Evolutionary conservation across 2,329 filamentous ascomycete species (phyloP).

Genomic region (Diaporthe vexans): DNA sequence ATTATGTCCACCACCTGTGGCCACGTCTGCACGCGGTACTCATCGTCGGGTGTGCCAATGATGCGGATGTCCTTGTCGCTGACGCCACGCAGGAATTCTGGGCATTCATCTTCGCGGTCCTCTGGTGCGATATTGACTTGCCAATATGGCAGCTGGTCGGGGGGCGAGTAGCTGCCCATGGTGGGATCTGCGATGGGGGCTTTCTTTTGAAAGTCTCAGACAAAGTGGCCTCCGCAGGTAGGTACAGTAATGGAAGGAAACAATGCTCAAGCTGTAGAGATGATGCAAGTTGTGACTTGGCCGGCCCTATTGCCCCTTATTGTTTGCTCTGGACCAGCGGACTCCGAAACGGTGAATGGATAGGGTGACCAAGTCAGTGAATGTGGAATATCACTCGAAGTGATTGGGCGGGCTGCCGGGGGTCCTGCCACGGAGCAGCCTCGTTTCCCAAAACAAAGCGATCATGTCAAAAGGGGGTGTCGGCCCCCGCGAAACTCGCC

Average conservation of each 20-base stretch:
- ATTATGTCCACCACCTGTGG: conserved; percentile 75
- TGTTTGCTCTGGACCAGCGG: not conserved
- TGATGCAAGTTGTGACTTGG: not conserved
- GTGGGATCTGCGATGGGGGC: not conserved
- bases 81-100: conserved; percentile 75
- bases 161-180: conserved; percentile 54
- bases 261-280: not conserved
- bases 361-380: conserved; percentile 13
- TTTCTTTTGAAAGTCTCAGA: not conserved
- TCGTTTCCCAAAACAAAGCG: conserved; percentile 14
- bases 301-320: not conserved
- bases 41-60: conserved; percentile 77
- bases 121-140: conserved; percentile 80
- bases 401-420: not conserved
- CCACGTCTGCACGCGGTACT: conserved; percentile 78
- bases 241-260: not conserved
- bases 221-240: conserved; percentile 8
- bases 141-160: conserved; percentile 76
- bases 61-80: conserved; percentile 78
- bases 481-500: not conserved
- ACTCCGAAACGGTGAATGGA: not conserved
- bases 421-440: conserved; percentile 24
- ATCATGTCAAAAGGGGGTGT: conserved; percentile 17
- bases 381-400: conserved; percentile 16
- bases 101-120: conserved; percentile 76